Evolutionary conservation across 1,284 basidiomycete genomes (phyloP).

Genomic region (Gomphus sp.): DNA sequence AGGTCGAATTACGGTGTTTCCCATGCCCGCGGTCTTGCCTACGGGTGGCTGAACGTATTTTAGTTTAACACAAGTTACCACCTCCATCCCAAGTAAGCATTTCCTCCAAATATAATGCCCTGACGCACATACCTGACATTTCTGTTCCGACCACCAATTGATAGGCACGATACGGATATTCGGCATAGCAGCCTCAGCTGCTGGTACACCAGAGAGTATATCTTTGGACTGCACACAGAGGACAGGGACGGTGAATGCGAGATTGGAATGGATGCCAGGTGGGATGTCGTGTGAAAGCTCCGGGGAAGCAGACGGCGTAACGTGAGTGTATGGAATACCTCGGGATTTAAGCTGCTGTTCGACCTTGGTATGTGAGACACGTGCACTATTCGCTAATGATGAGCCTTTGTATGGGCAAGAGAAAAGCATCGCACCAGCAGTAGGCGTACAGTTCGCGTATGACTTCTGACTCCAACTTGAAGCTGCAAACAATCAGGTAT

Average conservation of each 20-base stretch:
- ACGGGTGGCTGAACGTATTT: conserved; percentile 82
- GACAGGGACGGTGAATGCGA: conserved; percentile 67
- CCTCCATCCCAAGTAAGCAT: conserved; percentile 28
- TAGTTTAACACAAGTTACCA: conserved; percentile 79
- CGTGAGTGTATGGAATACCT: conserved; percentile 68
- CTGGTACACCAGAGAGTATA: conserved; percentile 71
- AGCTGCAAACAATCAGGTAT: conserved; percentile 30
- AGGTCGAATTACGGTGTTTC: conserved; percentile 59
- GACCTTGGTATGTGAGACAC: conserved; percentile 83
- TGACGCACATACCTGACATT: conserved; percentile 34
- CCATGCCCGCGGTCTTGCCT: conserved; percentile 49
- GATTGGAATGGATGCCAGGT: conserved; percentile 41
- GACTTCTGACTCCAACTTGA: conserved; percentile 58
- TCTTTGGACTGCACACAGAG: conserved; percentile 76
- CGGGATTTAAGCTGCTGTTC: conserved; percentile 82
- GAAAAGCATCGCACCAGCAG: conserved; percentile 48
- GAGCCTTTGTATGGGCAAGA: background rate
- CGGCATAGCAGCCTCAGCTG: conserved; percentile 83
- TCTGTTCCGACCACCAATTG: conserved; percentile 77
- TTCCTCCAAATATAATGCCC: background rate
- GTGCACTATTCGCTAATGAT: conserved; percentile 45
- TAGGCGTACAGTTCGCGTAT: conserved; percentile 71
- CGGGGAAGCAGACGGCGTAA: conserved; percentile 44
- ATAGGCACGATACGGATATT: conserved; percentile 83
- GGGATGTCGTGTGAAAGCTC: conserved; percentile 7